phyloP scores from a whole-genome alignment of 139 green algal genomes.

The Tetraselmis chui region DNA sequence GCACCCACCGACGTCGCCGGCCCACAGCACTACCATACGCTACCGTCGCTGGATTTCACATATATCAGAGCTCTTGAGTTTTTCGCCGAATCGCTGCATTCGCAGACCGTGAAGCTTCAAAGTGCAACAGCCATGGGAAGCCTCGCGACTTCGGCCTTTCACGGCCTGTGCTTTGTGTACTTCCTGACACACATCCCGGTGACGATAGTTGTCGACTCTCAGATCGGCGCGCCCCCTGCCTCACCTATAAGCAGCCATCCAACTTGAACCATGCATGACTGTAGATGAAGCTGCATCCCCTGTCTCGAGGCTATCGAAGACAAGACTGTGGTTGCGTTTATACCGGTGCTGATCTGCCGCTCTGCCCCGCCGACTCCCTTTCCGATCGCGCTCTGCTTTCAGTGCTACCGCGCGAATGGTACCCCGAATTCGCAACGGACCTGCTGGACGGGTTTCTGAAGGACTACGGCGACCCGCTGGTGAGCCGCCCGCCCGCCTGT shows the following conservation, averaged over 20 bases:
- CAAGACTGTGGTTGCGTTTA: not conserved
- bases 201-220: not conserved
- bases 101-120: too few relatives aligned
- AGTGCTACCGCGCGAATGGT: not conserved
- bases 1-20: too few relatives aligned
- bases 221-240: not conserved
- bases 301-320: not conserved
- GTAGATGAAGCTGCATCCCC: not conserved
- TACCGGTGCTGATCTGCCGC: too few relatives aligned
- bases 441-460: not conserved
- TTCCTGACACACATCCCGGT: not conserved
- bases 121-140: too few relatives aligned
- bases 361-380: not conserved
- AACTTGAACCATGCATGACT: too few relatives aligned
- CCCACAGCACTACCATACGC: too few relatives aligned
- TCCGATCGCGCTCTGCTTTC: not conserved
- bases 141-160: too few relatives aligned
- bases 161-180: not conserved
- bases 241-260: not conserved
- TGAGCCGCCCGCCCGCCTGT: not conserved
- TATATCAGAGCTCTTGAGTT: too few relatives aligned
- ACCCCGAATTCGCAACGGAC: not conserved
- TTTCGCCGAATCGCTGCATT: too few relatives aligned
- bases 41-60: too few relatives aligned
- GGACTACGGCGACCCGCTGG: not conserved